Percentiles rank a stretch among this genome's conserved stretches.
Conservation (phyloP, 352 stramenopile genomes). For the Aphanomyces euteiches region DNA sequence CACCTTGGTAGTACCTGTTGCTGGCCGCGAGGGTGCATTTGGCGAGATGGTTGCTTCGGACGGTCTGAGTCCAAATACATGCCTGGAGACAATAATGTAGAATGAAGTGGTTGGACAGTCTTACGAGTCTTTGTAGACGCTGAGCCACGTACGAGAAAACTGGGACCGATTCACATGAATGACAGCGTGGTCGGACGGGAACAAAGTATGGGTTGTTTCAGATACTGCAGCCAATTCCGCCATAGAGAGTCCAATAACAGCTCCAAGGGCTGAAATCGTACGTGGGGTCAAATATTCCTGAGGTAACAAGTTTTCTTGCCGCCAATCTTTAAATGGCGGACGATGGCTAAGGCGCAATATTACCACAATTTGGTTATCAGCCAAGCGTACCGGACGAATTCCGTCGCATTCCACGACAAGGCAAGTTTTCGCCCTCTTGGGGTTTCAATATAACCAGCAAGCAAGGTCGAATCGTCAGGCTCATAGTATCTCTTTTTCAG, state of each 20-base stretch:
- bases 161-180: conserved; percentile 49
- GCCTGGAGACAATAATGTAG: conserved; percentile 31
- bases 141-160: conserved; percentile 50
- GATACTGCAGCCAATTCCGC: conserved; percentile 44
- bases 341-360: conserved; percentile 36
- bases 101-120: background rate
- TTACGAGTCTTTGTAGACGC: conserved; percentile 49
- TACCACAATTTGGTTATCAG: no score
- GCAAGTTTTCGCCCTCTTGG: conserved; percentile 49
- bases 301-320: conserved; percentile 38
- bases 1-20: background rate
- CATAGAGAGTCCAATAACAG: conserved; percentile 52
- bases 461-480: conserved; percentile 50
- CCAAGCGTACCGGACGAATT: conserved; percentile 45
- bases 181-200: conserved; percentile 65
- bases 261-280: conserved; percentile 40
- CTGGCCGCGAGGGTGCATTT: no score
- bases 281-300: conserved; percentile 64
- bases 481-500: conserved; percentile 53
- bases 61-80: conserved; percentile 60
- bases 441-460: conserved; percentile 48
- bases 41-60: background rate
- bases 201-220: conserved; percentile 51
- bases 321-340: conserved; percentile 64
- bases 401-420: conserved; percentile 45